A percentile compares a stretch with the other conserved stretches of the same genome.
Evolutionary conservation across 2,329 filamentous ascomycete species (phyloP).

Genomic region (Nemania serpens): DNA sequence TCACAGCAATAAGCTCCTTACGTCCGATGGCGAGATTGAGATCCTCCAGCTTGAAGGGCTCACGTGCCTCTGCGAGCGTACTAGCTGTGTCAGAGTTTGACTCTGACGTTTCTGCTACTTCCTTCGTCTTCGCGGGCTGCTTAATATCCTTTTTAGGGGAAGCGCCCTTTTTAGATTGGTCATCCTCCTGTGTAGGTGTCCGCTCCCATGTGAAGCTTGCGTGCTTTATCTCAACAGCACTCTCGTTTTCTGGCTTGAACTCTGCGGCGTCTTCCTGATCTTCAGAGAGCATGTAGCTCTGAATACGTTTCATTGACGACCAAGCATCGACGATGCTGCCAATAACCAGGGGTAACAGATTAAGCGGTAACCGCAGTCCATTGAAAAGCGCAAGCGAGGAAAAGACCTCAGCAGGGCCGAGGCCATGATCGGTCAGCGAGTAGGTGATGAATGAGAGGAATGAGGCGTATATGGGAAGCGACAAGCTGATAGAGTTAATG

Average conservation of each 20-base stretch:
- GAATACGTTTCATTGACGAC: constrained; percentile 80
- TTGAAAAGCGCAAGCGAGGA: constrained; percentile 96
- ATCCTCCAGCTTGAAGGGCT: constrained; percentile 74
- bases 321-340: constrained; percentile 89
- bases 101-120: constrained; percentile 44
- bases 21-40: constrained; percentile 71
- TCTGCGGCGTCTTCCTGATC: constrained; percentile 76
- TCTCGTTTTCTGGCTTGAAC: constrained; percentile 59
- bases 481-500: constrained; percentile 82
- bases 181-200: constrained; percentile 59
- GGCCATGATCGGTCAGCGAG: constrained; percentile 65
- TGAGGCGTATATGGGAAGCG: constrained; percentile 89
- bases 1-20: constrained; percentile 82
- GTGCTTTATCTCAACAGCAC: constrained; percentile 71
- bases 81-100: constrained; percentile 58
- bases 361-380: constrained; percentile 84
- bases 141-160: constrained; percentile 47
- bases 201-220: constrained; percentile 90
- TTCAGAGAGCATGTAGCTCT: constrained; percentile 86
- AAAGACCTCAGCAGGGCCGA: constrained; percentile 81
- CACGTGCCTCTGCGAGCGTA: constrained; percentile 60
- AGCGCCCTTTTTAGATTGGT: constrained; percentile 57
- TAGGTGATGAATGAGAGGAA: constrained; percentile 94
- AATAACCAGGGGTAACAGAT: constrained; percentile 84
- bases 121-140: constrained; percentile 29